Evolutionary conservation across 768 basidiomycete species (phyloP).

Genomic region (Hirschioporus abietinus): DNA sequence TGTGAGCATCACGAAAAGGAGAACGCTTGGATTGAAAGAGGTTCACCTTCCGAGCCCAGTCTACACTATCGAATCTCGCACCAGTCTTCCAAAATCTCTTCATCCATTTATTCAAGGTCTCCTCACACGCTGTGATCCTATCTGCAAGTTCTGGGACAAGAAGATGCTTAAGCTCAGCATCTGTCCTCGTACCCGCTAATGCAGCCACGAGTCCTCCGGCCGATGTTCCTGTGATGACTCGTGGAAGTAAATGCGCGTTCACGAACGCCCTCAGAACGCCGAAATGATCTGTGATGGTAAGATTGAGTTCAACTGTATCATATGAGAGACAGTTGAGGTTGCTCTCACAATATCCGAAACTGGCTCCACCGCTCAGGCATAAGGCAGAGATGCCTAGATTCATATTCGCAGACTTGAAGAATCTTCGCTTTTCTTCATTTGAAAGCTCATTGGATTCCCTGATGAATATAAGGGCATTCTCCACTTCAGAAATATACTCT

Average conservation of each 20-base stretch:
- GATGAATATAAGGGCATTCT: slow-evolving; percentile 68
- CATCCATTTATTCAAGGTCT: slow-evolving; percentile 64
- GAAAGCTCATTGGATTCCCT: slow-evolving; percentile 68
- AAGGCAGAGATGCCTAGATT: slow-evolving; percentile 89
- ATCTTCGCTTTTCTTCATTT: slow-evolving; percentile 83
- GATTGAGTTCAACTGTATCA: not conserved
- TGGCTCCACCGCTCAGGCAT: slow-evolving; percentile 93
- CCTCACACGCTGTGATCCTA: slow-evolving; percentile 77
- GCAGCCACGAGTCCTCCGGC: slow-evolving; percentile 82
- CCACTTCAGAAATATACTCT: slow-evolving; percentile 82
- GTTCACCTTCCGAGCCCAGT: slow-evolving; percentile 85
- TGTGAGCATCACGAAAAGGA: not conserved
- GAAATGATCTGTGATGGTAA: slow-evolving; percentile 56
- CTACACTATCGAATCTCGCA: slow-evolving; percentile 88
- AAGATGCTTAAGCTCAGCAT: slow-evolving; percentile 75
- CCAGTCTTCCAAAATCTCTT: slow-evolving; percentile 79
- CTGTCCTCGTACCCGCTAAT: slow-evolving; percentile 80
- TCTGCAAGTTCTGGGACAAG: slow-evolving; percentile 82
- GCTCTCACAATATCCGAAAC: slow-evolving; percentile 83
- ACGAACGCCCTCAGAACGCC: slow-evolving; percentile 92
- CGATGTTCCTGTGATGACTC: slow-evolving; percentile 92
- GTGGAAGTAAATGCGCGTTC: slow-evolving; percentile 78
- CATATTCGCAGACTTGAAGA: slow-evolving; percentile 85
- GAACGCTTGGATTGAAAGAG: slow-evolving; percentile 1
- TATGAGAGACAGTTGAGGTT: not conserved